A percentile compares a stretch with the other conserved stretches of the same genome.
These are phyloP conservation scores for Hordeum marinum DNA, from an alignment of 176 grass and related monocot genomes.

Conservation along the genomic window DNA sequence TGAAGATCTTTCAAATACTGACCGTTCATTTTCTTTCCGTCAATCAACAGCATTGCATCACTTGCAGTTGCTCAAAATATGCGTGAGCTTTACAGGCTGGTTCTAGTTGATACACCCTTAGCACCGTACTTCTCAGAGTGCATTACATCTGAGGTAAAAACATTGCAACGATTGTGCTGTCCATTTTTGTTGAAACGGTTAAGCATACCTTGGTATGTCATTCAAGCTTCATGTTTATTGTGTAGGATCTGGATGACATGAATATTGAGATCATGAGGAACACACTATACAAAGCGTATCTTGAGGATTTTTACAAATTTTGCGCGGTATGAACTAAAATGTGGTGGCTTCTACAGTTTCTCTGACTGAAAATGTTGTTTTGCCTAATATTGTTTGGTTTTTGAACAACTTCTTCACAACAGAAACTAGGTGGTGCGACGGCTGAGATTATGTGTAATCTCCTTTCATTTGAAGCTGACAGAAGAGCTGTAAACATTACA, in stretches of 20 bases:
- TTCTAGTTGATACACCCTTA: conserved; percentile 90
- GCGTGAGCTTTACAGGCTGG: conserved; percentile 98
- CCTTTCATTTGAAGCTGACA: conserved; percentile 95
- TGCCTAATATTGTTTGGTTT: conserved; percentile 2
- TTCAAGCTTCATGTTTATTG: conserved; percentile 8
- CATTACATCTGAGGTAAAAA: conserved; percentile 93
- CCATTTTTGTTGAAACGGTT: conserved; percentile 9
- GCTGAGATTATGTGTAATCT: conserved; percentile 97
- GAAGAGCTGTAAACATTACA: conserved; percentile 98
- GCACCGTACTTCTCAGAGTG: conserved; percentile 98
- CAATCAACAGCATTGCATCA: conserved; percentile 76
- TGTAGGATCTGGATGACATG: conserved; percentile 98
- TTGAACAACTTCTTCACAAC: conserved; percentile 20
- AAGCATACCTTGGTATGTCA: conserved; percentile 4
- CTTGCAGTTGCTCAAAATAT: conserved; percentile 98
- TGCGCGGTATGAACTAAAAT: conserved; percentile 55
- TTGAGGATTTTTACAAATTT: conserved; percentile 95
- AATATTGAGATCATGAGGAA: conserved; percentile 99
- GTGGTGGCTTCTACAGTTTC: neutral
- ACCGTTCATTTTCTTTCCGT: neutral
- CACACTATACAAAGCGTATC: conserved; percentile 99
- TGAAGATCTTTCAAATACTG: conserved; percentile 19
- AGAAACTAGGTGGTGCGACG: conserved; percentile 98
- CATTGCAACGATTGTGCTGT: neutral
- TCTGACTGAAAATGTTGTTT: conserved; percentile 10